A percentile compares a stretch with the other conserved stretches of the same genome.
Evolutionary conservation across 2,329 filamentous ascomycete species (phyloP).

Genomic region (Penicillium janthinellum): DNA sequence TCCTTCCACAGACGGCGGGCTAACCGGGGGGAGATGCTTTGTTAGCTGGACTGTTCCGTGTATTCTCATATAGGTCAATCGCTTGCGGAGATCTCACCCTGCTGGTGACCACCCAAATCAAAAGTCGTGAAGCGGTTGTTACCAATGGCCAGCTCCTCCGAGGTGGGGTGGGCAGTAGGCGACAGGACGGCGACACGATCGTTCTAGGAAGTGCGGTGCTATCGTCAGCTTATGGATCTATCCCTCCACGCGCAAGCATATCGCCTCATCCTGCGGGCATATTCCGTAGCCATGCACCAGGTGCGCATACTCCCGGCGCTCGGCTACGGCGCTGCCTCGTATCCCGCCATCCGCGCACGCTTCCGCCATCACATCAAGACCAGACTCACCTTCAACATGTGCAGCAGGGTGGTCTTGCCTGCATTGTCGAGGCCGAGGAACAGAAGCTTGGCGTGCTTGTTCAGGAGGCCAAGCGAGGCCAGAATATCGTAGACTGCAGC

Average conservation of each 20-base stretch:
- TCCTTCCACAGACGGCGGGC: conserved; percentile 94
- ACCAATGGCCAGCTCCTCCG: conserved; percentile 88
- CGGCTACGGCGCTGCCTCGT: background rate
- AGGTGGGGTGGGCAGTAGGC: conserved; percentile 88
- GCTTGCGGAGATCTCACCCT: conserved; percentile 55
- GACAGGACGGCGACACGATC: conserved; percentile 89
- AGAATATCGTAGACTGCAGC: conserved; percentile 81
- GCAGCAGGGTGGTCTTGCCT: conserved; percentile 88
- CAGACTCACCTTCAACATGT: conserved; percentile 84
- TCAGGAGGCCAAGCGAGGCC: conserved; percentile 81
- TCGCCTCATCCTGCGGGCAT: background rate
- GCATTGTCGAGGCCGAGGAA: conserved; percentile 94
- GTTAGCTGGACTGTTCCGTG: conserved; percentile 2
- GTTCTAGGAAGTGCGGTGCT: conserved; percentile 59
- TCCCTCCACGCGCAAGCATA: background rate
- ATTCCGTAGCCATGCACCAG: background rate
- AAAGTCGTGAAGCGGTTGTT: conserved; percentile 95
- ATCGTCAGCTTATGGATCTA: conserved; percentile 9
- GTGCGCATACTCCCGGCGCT: background rate
- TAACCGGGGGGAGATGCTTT: conserved; percentile 37
- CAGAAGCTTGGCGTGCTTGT: conserved; percentile 94
- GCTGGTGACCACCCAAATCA: conserved; percentile 89
- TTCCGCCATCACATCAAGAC: background rate
- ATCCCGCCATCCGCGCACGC: conserved; percentile 1
- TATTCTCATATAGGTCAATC: conserved; percentile 38